Base-by-base conservation (phyloP, 2,329 filamentous ascomycete species). In the Paraconiothyrium brasiliense region DNA sequence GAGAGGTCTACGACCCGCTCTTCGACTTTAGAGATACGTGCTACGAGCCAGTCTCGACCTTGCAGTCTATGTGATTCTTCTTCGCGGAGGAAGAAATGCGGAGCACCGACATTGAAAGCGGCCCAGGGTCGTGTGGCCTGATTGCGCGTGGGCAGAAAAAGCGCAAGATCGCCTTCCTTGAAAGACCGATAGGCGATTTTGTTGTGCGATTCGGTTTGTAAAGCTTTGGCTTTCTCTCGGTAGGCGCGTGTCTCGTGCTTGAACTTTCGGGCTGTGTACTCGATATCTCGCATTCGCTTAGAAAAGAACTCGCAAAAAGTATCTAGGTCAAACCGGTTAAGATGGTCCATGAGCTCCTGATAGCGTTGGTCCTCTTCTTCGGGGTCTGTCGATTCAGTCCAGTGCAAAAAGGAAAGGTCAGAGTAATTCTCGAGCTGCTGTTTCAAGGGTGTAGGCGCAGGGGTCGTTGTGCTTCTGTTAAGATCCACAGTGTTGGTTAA, bases 101-200 rank as follows among this genome's bases (percentile, higher is more conserved):
- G 95, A 62, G 94, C 97, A 1, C 94, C 94, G 35, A 99, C 92
- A 72, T 99, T 99, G 85, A 99, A 99, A 0, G 95, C 95, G 5
- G 95, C 95, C 95, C 95, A 99, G 0, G 95, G 94, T 16, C 94
- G 91, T 4, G 93, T 95, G 41, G 92, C 92, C 79, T 98, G 94
- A 75, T 97, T 98, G 39, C 94, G 87, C 0, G 95, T 99, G 0
- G 95, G 95, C 44, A 99, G 82, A 82, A 99, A 99, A 2, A 99
- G 81, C 13, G 94, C 95, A 14, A 99, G 85, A 74, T 99, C 95
- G 8, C 95, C 94, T 78, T 97, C 94, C 75, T 97, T 98, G 83
- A 99, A 99, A 54, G 94, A 90, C 63, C 91, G 90, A 76, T 95
- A 97, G 2, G 95, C 94, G 74, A 99, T 97, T 83, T 98, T 98